Percentiles rank a stretch among this genome's conserved stretches.
phyloP scores from a whole-genome alignment of 257 asterid species.

The Cinchona pubescens region DNA sequence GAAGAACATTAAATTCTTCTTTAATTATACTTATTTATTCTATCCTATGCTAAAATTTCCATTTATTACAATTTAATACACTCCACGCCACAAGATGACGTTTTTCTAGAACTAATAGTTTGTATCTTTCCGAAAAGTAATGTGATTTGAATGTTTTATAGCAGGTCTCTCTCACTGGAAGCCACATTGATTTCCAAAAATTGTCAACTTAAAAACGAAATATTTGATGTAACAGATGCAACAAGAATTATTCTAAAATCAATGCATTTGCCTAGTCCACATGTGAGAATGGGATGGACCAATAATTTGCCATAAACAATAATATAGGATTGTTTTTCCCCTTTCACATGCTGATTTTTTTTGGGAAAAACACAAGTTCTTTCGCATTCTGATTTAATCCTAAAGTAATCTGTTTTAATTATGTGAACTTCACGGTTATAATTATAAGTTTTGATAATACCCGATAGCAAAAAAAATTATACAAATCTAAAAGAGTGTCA shows the following conservation, averaged over 20 bases:
- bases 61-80: constrained; percentile 1
- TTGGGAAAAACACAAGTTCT: no score
- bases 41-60: not conserved
- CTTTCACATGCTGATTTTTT: no score
- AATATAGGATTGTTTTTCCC: no score
- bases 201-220: not conserved
- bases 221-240: not conserved
- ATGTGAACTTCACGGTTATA: no score
- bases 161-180: not conserved
- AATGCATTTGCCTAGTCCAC: not conserved
- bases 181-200: no score
- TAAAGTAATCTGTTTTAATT: no score
- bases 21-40: not conserved
- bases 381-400: no score
- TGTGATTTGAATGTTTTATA: not conserved
- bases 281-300: not conserved
- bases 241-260: not conserved
- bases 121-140: constrained; percentile 4
- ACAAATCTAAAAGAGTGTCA: no score
- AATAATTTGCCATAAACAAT: no score
- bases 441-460: no score
- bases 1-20: not conserved
- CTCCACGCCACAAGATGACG: not conserved
- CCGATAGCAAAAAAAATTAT: no score
- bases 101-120: not conserved